Percentiles rank a stretch among this genome's conserved stretches.
Conservation (phyloP, 352 stramenopile genomes). For the Globisporangium megalacanthum region DNA sequence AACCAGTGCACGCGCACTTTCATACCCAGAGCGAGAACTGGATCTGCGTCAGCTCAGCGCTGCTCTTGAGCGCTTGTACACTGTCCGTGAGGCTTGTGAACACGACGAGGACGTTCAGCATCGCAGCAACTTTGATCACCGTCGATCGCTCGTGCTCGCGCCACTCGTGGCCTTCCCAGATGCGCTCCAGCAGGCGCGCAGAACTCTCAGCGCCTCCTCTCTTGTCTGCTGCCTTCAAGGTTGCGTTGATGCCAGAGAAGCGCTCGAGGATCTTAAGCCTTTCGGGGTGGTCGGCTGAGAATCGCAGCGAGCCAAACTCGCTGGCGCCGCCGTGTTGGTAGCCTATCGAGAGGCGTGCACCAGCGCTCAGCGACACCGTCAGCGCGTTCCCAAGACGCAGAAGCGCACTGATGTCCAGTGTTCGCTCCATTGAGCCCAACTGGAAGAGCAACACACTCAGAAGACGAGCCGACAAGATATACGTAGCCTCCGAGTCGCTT, state of each 20-base stretch:
- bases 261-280: conserved; percentile 8
- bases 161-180: conserved; percentile 11
- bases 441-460: conserved; percentile 12
- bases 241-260: not conserved
- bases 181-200: too few species aligned
- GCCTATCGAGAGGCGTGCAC: conserved; percentile 2
- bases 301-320: not conserved
- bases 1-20: not conserved
- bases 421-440: not conserved
- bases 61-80: conserved; percentile 7
- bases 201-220: too few species aligned
- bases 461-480: conserved; percentile 10
- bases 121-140: conserved; percentile 3
- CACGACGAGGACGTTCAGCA: conserved; percentile 12
- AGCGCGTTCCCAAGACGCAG: conserved; percentile 9
- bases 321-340: not conserved
- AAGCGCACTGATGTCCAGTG: conserved; percentile 1
- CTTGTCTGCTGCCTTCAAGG: not conserved
- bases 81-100: conserved; percentile 6
- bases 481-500: not conserved
- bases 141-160: not conserved
- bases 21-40: conserved; percentile 10
- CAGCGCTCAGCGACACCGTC: conserved; percentile 5
- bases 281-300: conserved; percentile 9
- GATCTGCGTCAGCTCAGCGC: conserved; percentile 13